Evolutionary conservation across 1,284 basidiomycete genomes (phyloP).

Genomic region (Ganoderma leucocontextum): DNA sequence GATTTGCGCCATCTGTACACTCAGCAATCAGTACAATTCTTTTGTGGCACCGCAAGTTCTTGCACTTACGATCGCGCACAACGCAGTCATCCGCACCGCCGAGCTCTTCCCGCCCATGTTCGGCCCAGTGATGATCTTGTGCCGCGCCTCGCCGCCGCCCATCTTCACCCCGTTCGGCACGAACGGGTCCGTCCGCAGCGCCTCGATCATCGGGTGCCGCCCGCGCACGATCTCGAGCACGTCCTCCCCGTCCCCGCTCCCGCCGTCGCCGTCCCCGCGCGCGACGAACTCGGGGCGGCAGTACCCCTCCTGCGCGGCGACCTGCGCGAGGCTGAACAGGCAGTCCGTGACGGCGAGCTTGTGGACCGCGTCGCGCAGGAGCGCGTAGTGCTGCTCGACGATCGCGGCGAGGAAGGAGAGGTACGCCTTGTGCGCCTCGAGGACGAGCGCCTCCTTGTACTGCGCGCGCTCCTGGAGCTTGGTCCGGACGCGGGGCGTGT

Average conservation of each 20-base stretch:
- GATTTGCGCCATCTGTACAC: constrained; percentile 51
- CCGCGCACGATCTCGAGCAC: constrained; percentile 74
- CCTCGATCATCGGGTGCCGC: constrained; percentile 87
- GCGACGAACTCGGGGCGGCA: constrained; percentile 72
- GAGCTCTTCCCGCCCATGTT: constrained; percentile 89
- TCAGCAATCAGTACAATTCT: neutral
- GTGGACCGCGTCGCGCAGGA: constrained; percentile 78
- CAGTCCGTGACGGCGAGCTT: constrained; percentile 87
- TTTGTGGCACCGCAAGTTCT: neutral
- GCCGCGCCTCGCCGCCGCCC: constrained; percentile 60
- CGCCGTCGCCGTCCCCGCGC: constrained; percentile 28
- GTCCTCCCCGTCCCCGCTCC: constrained; percentile 52
- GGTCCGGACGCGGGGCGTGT: constrained; percentile 75
- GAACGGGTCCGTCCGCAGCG: constrained; percentile 78
- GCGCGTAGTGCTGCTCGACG: constrained; percentile 68
- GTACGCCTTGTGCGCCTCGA: constrained; percentile 74
- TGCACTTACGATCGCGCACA: constrained; percentile 68
- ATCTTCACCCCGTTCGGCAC: constrained; percentile 77
- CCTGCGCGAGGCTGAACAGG: constrained; percentile 72
- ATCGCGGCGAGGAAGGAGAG: constrained; percentile 76
- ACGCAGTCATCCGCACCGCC: constrained; percentile 76
- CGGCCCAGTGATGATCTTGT: constrained; percentile 83
- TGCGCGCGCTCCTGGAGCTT: constrained; percentile 82
- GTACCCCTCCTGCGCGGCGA: constrained; percentile 80
- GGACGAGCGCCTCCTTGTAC: constrained; percentile 78